phyloP scores from a whole-genome alignment of 768 basidiomycete species.

The Kwoniella sp. region DNA sequence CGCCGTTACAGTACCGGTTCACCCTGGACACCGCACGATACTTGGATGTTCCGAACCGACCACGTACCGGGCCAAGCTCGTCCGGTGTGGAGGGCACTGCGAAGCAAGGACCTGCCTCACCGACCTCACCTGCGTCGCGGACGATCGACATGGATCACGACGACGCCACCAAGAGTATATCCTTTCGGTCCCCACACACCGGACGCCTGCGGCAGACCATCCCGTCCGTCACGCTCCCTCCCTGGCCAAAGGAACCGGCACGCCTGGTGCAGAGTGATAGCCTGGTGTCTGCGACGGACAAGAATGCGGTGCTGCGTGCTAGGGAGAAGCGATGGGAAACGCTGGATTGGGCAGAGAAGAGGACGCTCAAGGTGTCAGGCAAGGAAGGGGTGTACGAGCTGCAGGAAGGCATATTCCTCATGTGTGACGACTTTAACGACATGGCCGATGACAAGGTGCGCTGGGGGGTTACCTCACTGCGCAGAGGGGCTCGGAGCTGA shows the following conservation, averaged over 20 bases:
- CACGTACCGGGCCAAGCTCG: not conserved
- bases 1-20: conserved; percentile 33
- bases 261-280: not conserved
- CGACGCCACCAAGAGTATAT: not conserved
- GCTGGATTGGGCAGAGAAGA: conserved; percentile 13
- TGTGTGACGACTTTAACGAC: conserved; percentile 37
- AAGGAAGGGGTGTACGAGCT: conserved; percentile 44
- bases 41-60: conserved; percentile 29
- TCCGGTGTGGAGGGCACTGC: not conserved
- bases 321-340: conserved; percentile 34
- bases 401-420: conserved; percentile 47
- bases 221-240: conserved; percentile 5
- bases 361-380: conserved; percentile 28
- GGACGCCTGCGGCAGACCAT: conserved; percentile 1
- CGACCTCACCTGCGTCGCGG: no score
- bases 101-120: not conserved
- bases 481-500: no score
- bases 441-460: conserved; percentile 30
- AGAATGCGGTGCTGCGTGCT: conserved; percentile 16
- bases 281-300: conserved; percentile 22
- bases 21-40: conserved; percentile 24
- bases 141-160: no score
- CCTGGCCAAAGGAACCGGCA: conserved; percentile 8
- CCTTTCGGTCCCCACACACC: conserved; percentile 11
- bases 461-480: no score